Conservation (phyloP, 805 yeast species). For the Hanseniaspora valbyensis region DNA sequence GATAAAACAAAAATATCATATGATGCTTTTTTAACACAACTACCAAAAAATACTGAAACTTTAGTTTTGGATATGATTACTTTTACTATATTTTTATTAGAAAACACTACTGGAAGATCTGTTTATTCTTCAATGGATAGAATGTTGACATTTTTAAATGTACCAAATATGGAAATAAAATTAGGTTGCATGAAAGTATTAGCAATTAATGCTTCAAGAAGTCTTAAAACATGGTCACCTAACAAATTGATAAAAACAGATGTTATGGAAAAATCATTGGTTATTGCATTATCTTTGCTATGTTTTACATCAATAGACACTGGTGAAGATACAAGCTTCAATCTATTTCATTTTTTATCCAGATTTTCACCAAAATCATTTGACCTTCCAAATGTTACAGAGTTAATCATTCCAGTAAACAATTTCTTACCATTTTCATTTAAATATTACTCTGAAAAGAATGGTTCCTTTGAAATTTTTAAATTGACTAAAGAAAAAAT, state of each 20-base stretch:
- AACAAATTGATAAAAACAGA: constrained; percentile 10
- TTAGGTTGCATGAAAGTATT: constrained; percentile 51
- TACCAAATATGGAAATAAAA: constrained; percentile 50
- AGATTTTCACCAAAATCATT: constrained; percentile 8
- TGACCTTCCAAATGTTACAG: not conserved
- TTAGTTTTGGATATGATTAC: constrained; percentile 43
- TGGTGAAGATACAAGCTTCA: constrained; percentile 35
- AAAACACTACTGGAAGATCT: constrained; percentile 55
- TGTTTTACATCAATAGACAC: constrained; percentile 25
- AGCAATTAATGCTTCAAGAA: constrained; percentile 50
- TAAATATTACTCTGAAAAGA: constrained; percentile 37
- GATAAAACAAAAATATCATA: constrained; percentile 28
- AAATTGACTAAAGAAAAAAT: constrained; percentile 10
- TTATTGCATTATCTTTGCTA: constrained; percentile 34
- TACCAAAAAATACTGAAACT: constrained; percentile 38
- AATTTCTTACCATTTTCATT: constrained; percentile 44
- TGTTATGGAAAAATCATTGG: constrained; percentile 37
- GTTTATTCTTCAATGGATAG: constrained; percentile 58
- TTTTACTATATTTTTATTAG: constrained; percentile 53
- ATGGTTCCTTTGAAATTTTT: constrained; percentile 3
- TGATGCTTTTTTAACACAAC: constrained; percentile 30
- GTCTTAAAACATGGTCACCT: constrained; percentile 27
- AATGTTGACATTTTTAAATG: constrained; percentile 45
- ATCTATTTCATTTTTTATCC: constrained; percentile 26
- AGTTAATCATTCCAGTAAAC: not conserved